A percentile compares a stretch with the other conserved stretches of the same genome.
Conservation (phyloP, 768 basidiomycete genomes). For the Mycena crocata region DNA sequence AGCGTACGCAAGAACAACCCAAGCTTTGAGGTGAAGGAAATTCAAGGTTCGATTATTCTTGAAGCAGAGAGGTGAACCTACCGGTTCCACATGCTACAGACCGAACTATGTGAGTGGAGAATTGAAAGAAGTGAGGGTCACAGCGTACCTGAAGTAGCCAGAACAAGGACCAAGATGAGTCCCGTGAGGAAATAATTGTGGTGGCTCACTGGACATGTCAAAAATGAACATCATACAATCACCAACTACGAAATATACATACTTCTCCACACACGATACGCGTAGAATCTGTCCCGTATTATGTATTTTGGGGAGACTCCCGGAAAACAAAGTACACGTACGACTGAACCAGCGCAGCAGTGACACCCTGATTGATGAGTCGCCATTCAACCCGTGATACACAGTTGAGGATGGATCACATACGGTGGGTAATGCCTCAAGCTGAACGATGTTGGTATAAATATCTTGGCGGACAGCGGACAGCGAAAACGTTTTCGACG, state of each 20-base stretch:
- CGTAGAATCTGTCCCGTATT: slow-evolving; percentile 54
- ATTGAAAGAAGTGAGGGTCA: not conserved
- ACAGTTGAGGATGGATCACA: slow-evolving; percentile 15
- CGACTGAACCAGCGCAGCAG: slow-evolving; percentile 65
- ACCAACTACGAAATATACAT: too few species aligned
- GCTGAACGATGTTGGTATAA: slow-evolving; percentile 38
- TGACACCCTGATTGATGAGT: slow-evolving; percentile 54
- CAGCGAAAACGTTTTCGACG: slow-evolving; percentile 22
- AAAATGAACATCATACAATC: too few species aligned
- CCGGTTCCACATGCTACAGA: slow-evolving; percentile 48
- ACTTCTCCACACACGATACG: slow-evolving; percentile 61
- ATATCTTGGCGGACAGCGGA: not conserved
- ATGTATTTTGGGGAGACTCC: not conserved
- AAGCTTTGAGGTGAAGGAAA: slow-evolving; percentile 43
- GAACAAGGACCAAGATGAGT: slow-evolving; percentile 45
- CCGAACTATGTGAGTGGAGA: not conserved
- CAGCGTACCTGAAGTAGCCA: slow-evolving; percentile 46
- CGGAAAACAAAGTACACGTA: slow-evolving; percentile 34
- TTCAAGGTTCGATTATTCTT: not conserved
- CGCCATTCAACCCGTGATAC: slow-evolving; percentile 22
- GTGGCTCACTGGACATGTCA: slow-evolving; percentile 52
- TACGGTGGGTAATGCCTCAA: slow-evolving; percentile 61
- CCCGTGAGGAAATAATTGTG: slow-evolving; percentile 48
- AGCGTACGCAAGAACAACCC: slow-evolving; percentile 57
- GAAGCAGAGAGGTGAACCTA: slow-evolving; percentile 33